phyloP scores from a whole-genome alignment of 192 early-diverging fungal genomes.

The Coemansia sp. region DNA sequence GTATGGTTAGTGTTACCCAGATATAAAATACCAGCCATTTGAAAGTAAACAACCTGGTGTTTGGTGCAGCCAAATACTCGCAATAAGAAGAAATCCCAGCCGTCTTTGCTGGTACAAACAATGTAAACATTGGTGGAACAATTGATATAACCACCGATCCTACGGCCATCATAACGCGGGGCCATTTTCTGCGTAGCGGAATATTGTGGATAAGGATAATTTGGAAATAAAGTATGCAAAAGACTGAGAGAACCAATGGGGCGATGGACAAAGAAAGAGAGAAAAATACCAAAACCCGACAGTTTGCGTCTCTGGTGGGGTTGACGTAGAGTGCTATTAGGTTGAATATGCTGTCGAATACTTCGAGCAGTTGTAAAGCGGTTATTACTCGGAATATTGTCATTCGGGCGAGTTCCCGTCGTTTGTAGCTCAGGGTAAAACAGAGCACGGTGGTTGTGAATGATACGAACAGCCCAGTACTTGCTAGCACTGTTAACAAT shows the following conservation, averaged over 20 bases:
- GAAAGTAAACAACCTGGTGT: constrained; percentile 28
- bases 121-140: constrained; percentile 18
- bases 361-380: constrained; percentile 23
- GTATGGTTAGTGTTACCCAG: constrained; percentile 18
- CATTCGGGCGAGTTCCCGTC: constrained; percentile 26
- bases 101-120: constrained; percentile 17
- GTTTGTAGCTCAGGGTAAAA: constrained; percentile 12
- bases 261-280: constrained; percentile 14
- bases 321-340: constrained; percentile 15
- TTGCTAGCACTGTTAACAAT: constrained; percentile 13
- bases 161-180: background rate
- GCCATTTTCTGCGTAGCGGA: constrained; percentile 10
- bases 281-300: constrained; percentile 25
- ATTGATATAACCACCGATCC: constrained; percentile 3
- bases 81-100: constrained; percentile 31
- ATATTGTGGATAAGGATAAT: constrained; percentile 25
- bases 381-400: constrained; percentile 38
- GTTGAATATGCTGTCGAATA: constrained; percentile 17
- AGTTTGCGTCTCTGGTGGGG: constrained; percentile 1
- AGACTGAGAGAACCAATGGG: constrained; percentile 32
- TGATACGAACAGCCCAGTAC: constrained; percentile 15
- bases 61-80: constrained; percentile 17
- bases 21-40: constrained; percentile 45
- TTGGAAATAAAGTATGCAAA: constrained; percentile 42
- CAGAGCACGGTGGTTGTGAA: constrained; percentile 11